phyloP scores from a whole-genome alignment of 768 basidiomycete genomes.

The Psilocybe sp. region DNA sequence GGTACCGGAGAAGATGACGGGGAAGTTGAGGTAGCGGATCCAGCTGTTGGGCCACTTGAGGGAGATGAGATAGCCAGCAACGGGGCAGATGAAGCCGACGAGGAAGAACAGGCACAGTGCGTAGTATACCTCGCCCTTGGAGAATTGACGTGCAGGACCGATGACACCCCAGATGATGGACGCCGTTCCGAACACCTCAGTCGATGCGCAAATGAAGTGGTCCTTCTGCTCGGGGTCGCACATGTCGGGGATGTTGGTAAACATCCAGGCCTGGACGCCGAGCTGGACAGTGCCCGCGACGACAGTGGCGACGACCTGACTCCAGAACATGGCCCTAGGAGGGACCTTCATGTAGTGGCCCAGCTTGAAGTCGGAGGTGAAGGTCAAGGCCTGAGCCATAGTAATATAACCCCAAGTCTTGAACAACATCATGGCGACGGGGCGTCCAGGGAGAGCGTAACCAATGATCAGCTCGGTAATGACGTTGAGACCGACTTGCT shows the following conservation, averaged over 20 bases:
- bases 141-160: slow-evolving; percentile 73
- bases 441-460: slow-evolving; percentile 73
- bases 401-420: slow-evolving; percentile 80
- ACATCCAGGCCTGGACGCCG: slow-evolving; percentile 77
- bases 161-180: slow-evolving; percentile 83
- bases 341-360: slow-evolving; percentile 80
- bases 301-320: slow-evolving; percentile 64
- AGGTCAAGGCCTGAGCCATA: slow-evolving; percentile 64
- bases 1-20: slow-evolving; percentile 59
- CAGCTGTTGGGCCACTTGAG: slow-evolving; percentile 62
- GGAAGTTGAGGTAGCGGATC: slow-evolving; percentile 62
- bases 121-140: slow-evolving; percentile 58
- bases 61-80: slow-evolving; percentile 50
- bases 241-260: slow-evolving; percentile 62
- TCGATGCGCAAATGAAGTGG: slow-evolving; percentile 68
- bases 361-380: slow-evolving; percentile 77
- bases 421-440: slow-evolving; percentile 84
- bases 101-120: slow-evolving; percentile 77
- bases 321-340: slow-evolving; percentile 67
- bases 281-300: slow-evolving; percentile 74
- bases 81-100: slow-evolving; percentile 62
- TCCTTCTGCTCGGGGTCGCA: slow-evolving; percentile 51
- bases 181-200: slow-evolving; percentile 76
- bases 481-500: slow-evolving; percentile 72
- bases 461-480: slow-evolving; percentile 82